Evolutionary conservation across 2,329 filamentous ascomycete species (phyloP).

Genomic region (Diplodia corticola): DNA sequence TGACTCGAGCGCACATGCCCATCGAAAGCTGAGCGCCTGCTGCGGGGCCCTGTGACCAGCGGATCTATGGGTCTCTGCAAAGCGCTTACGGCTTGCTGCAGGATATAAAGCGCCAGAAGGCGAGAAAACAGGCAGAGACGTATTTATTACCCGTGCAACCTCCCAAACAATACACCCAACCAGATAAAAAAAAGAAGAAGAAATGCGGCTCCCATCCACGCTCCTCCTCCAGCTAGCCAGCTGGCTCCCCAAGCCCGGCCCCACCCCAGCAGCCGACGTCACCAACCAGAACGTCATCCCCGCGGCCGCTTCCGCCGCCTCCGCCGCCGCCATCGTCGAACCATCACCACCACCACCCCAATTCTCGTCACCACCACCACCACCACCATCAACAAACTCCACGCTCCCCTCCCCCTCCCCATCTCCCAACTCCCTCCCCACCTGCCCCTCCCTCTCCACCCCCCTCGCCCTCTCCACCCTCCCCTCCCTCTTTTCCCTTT

Average conservation of each 20-base stretch:
- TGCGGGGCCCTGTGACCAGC: neutral
- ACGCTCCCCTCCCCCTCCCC: neutral
- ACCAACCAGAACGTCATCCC: neutral
- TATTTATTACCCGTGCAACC: neutral
- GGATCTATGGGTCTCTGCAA: neutral
- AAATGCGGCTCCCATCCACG: neutral
- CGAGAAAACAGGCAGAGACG: neutral
- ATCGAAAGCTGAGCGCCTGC: neutral
- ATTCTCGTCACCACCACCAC: neutral
- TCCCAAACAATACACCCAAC: neutral
- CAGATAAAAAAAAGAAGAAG: neutral
- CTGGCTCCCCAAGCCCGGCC: neutral
- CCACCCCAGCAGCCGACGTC: neutral
- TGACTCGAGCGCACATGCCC: neutral
- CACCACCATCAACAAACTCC: neutral
- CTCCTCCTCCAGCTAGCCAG: neutral
- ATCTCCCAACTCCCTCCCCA: neutral
- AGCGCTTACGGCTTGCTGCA: neutral
- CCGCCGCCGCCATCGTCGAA: neutral
- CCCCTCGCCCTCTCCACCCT: neutral
- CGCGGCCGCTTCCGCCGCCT: too few species aligned
- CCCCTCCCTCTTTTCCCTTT: neutral
- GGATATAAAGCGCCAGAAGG: neutral
- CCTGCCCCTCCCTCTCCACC: neutral
- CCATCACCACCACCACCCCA: neutral